Conservation (phyloP, 805 yeast genomes). For the Helenozyma baotianmanensis region DNA sequence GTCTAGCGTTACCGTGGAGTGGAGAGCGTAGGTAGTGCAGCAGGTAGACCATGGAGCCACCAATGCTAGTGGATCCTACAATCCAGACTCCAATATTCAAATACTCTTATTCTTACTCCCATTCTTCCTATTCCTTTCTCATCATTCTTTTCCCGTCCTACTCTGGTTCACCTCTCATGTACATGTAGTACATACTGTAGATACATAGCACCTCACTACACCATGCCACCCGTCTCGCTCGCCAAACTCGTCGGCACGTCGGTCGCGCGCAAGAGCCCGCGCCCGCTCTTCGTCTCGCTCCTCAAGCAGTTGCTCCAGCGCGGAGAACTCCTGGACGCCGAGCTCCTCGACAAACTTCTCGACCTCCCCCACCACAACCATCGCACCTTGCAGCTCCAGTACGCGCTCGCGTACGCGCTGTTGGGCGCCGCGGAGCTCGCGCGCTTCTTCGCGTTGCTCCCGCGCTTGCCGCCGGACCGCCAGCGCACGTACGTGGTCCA, state of each 20-base stretch:
- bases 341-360: conserved; percentile 23
- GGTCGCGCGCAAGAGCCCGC: conserved; percentile 16
- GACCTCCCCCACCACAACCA: conserved; percentile 14
- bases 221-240: conserved; percentile 2
- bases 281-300: conserved; percentile 23
- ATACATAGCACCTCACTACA: too few relatives aligned
- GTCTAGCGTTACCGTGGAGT: too few relatives aligned
- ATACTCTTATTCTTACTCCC: too few relatives aligned
- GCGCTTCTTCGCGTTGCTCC: conserved; percentile 22
- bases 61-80: too few relatives aligned
- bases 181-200: too few relatives aligned
- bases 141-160: too few relatives aligned
- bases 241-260: conserved; percentile 18
- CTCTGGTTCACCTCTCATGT: too few relatives aligned
- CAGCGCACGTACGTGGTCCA: conserved; percentile 14
- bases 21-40: too few relatives aligned
- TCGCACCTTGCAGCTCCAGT: conserved; percentile 8
- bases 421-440: conserved; percentile 15
- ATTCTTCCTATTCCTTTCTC: too few relatives aligned
- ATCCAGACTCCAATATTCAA: too few relatives aligned
- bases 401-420: conserved; percentile 17
- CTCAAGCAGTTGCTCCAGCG: conserved; percentile 24
- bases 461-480: conserved; percentile 4
- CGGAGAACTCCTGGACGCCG: conserved; percentile 18
- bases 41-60: too few relatives aligned